A percentile compares a stretch with the other conserved stretches of the same genome.
Evolutionary conservation across 148 eudicot genomes (phyloP).

Genomic region (Silene conica): DNA sequence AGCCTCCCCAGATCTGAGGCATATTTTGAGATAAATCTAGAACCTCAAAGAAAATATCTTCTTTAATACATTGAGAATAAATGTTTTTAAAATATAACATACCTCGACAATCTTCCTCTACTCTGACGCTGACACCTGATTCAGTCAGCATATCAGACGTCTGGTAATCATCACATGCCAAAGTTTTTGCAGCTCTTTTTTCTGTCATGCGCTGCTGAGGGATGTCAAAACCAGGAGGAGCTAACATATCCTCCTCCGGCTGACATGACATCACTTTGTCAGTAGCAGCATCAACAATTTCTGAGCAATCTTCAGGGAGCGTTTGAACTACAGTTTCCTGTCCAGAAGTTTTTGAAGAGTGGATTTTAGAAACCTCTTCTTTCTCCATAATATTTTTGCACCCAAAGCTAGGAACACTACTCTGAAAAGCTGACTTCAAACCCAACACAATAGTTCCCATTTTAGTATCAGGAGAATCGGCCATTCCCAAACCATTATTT

Average conservation of each 20-base stretch:
- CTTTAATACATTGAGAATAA: background rate
- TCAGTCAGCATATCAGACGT: slow-evolving; percentile 17
- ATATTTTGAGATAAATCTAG: background rate
- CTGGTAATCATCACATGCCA: slow-evolving; percentile 15
- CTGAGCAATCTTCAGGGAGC: slow-evolving; percentile 4
- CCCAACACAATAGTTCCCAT: slow-evolving; percentile 35
- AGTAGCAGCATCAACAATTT: slow-evolving; percentile 5
- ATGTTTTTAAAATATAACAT: slow-evolving; percentile 2
- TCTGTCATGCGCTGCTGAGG: slow-evolving; percentile 30
- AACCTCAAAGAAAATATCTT: background rate
- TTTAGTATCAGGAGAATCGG: slow-evolving; percentile 17
- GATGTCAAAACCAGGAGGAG: slow-evolving; percentile 46
- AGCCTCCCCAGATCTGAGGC: background rate
- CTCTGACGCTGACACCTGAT: slow-evolving; percentile 13
- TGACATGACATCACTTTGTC: slow-evolving; percentile 18
- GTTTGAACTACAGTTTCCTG: slow-evolving; percentile 9
- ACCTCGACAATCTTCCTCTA: slow-evolving; percentile 28
- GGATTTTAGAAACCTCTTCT: slow-evolving; percentile 16
- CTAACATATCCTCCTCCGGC: slow-evolving; percentile 33
- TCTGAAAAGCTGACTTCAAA: slow-evolving; percentile 27
- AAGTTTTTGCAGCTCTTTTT: slow-evolving; percentile 11
- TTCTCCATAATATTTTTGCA: slow-evolving; percentile 8
- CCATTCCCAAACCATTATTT: slow-evolving; percentile 1
- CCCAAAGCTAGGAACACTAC: slow-evolving; percentile 7
- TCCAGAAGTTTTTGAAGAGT: slow-evolving; percentile 3